Percentiles rank a stretch among this genome's conserved stretches.
Evolutionary conservation across 331 rosid genomes (phyloP).

Genomic region (Acacia pycnantha): DNA sequence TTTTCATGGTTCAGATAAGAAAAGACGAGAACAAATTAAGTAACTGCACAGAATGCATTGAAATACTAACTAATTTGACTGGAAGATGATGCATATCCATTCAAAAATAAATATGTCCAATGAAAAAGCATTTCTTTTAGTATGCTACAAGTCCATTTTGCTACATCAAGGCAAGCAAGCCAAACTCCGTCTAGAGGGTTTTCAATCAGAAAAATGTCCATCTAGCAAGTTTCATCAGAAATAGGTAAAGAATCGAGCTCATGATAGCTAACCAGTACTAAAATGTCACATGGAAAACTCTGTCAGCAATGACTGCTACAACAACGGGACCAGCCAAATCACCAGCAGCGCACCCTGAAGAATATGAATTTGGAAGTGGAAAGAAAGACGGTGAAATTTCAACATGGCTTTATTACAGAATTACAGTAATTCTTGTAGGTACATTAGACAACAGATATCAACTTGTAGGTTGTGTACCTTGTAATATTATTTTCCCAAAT

Average conservation of each 20-base stretch:
- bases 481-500: neutral
- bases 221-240: conserved; percentile 1
- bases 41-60: neutral
- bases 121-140: neutral
- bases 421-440: neutral
- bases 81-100: neutral
- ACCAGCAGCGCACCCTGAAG: conserved; percentile 62
- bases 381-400: neutral
- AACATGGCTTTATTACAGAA: neutral
- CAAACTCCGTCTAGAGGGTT: neutral
- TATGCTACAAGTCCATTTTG: neutral
- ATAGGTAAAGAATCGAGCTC: conserved; percentile 4
- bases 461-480: neutral
- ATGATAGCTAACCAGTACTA: conserved; percentile 4
- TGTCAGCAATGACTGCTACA: conserved; percentile 31
- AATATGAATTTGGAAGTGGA: neutral
- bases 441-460: neutral
- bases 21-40: neutral
- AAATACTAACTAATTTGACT: neutral
- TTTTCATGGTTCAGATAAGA: neutral
- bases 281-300: conserved; percentile 6
- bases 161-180: neutral
- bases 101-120: neutral
- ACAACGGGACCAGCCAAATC: conserved; percentile 46
- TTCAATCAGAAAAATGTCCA: neutral